phyloP scores from a whole-genome alignment of 1,284 basidiomycete genomes.

The Marasmius sp. region DNA sequence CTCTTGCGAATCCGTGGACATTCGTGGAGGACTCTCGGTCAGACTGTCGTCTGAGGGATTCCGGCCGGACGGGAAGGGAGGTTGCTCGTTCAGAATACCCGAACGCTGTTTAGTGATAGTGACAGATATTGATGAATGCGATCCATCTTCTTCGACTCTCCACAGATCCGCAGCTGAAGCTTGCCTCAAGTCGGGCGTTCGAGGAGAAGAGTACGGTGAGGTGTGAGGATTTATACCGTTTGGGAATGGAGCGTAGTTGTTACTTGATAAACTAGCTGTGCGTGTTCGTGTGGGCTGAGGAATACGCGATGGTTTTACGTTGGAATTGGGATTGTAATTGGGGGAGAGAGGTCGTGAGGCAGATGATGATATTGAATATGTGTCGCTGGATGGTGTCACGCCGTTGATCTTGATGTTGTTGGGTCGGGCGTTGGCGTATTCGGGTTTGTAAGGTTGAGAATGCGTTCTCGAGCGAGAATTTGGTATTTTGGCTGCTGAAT shows the following conservation, averaged over 20 bases:
- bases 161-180: background rate
- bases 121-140: slow-evolving; percentile 4
- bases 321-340: slow-evolving; percentile 15
- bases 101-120: slow-evolving; percentile 24
- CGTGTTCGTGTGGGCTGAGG: slow-evolving; percentile 10
- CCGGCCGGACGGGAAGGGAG: slow-evolving; percentile 37
- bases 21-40: slow-evolving; percentile 33
- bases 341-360: slow-evolving; percentile 10
- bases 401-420: background rate
- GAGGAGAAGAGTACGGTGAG: slow-evolving; percentile 11
- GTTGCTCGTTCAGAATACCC: slow-evolving; percentile 48
- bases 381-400: background rate
- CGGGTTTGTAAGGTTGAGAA: background rate
- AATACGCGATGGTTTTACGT: slow-evolving; percentile 13
- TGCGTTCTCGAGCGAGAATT: background rate
- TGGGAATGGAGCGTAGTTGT: background rate
- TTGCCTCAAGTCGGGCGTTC: slow-evolving; percentile 26
- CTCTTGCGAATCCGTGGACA: slow-evolving; percentile 74
- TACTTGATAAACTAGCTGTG: background rate
- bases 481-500: background rate
- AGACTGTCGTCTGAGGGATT: slow-evolving; percentile 20
- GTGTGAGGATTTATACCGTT: slow-evolving; percentile 62
- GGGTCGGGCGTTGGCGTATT: background rate
- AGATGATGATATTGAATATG: slow-evolving; percentile 1
- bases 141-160: background rate